Evolutionary conservation across 495 filamentous ascomycete genomes (phyloP), one percentile per base, ranked within the genome.

Genomic region (Letharia columbiana): DNA sequence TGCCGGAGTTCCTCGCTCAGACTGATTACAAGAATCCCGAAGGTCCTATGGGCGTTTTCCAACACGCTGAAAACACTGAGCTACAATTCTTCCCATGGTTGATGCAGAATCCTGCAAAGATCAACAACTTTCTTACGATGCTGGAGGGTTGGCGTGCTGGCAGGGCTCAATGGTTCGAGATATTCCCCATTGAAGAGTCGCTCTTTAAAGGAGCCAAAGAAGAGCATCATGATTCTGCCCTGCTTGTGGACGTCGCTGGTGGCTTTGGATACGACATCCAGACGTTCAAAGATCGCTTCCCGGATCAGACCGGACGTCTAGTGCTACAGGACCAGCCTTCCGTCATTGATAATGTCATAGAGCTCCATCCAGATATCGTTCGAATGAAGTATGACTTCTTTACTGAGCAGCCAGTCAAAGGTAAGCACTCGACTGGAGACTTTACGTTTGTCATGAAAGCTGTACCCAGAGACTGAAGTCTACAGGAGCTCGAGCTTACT

Each of bases 91-190:
- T 78, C 50, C 50, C 50, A 18, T 59, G 61, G 60, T 31, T 56
- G 41, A 17, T 59, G 45, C 40, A 63, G 8, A 15, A 59, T 2
- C 61, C 54, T 31, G 7, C 20, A 5, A 62, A 67, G 39, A 52
- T 67, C 45, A 67, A 39, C 13, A 37, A 49, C 45, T 63, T 63
- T 52, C 49, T 67, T 28, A 62, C 47, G 2, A 67, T 56, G 50
- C 60, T 61, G 64, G 41, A 60, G 45, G 37, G 75, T 61, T 75
- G 77, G 11, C 70, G 78, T 15, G 66, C 75, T 33, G 78, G 78
- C 4, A 70, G 66, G 13, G 70, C 73, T 0, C 67, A 68, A 54
- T 79, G 78, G 76, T 80, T 75, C 40, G 77, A 80, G 54, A 62
- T 77, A 1, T 78, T 76, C 58, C 77, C 77, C 0, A 69, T 76